phyloP scores from a whole-genome alignment of 192 early-diverging fungal genomes.

The Chytriomyces hyalinus region DNA sequence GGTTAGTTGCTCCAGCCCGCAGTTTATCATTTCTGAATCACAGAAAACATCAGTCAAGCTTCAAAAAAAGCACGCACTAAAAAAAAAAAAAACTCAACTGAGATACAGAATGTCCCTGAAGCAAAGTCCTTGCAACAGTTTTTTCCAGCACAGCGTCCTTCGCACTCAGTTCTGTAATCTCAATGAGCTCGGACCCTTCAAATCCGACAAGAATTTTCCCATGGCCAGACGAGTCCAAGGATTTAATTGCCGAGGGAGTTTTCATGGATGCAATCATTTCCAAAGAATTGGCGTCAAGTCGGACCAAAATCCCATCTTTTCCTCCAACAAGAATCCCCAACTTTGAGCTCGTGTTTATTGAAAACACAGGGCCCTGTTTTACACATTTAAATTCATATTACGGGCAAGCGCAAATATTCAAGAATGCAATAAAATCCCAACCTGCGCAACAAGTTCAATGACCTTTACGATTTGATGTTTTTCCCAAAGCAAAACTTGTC shows the following conservation, averaged over 20 bases:
- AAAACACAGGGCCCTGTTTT: constrained; percentile 29
- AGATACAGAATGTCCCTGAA: constrained; percentile 12
- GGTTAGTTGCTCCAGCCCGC: constrained; percentile 34
- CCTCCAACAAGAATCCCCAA: constrained; percentile 32
- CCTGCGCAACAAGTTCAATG: constrained; percentile 26
- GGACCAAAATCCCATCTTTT: constrained; percentile 22
- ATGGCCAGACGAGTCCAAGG: not conserved
- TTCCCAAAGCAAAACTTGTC: constrained; percentile 33
- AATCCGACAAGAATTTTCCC: constrained; percentile 28
- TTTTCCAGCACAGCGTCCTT: not conserved
- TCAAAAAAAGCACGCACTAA: not conserved
- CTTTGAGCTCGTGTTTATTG: not conserved
- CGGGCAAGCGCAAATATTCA: too few species aligned
- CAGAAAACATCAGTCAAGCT: not conserved
- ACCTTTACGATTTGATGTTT: constrained; percentile 25
- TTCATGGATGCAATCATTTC: not conserved
- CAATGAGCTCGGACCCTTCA: constrained; percentile 24
- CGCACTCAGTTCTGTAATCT: constrained; percentile 21
- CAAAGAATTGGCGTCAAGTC: constrained; percentile 15
- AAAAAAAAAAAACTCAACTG: not conserved
- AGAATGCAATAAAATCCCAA: not conserved
- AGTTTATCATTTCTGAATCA: constrained; percentile 25
- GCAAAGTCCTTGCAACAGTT: not conserved
- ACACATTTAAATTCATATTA: not conserved
- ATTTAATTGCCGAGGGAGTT: constrained; percentile 17